Base-by-base conservation (phyloP, 768 basidiomycete species). In the Lyophyllum atratum region DNA sequence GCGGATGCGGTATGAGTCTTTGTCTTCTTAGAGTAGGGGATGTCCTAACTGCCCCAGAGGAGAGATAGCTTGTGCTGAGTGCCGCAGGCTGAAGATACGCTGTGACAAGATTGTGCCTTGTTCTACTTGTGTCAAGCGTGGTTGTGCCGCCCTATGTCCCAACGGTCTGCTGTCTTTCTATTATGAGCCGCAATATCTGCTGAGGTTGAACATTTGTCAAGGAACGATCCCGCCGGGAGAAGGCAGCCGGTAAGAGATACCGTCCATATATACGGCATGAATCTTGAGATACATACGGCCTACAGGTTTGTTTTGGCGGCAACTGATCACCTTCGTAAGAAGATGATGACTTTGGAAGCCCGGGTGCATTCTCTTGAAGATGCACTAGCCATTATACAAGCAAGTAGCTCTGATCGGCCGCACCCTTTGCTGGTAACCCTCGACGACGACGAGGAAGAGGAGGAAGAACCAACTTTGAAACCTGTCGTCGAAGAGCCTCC, bases 321-420 rank as follows among this genome's bases (percentile, higher is more conserved):
- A 9, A 80, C 81, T 31, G 82, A 81, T 54, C 82, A 81, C 64
- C 74, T 84, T 28, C 77, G 74, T n/a, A 70, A 72, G 47, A 81
- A 80, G 67, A 67, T 81, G 45, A 59, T 65, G 15, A 74, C 70
- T 51, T 68, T 84, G 67, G 78, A 83, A 57, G 76, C 78, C 8
- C 75, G 82, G 1, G 82, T 83, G 76, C 78, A 74, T 58, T 75
- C 76, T 2, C 70, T 85, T 21, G 83, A 86, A 65, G 82, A 83
- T 61, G 83, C 82, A 17, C 64, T 85, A 19, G 78, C 77, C 22
- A 81, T 82, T 28, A 65, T 78, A 21, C 76, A 83, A 49, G 62
- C 71, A 24, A 64, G 70, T n/a, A 66, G 73, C 44, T 75, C 78
- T 19, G 62, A 70, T 54, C 60, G 72, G 49, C 68, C 72, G 1